A percentile compares a stretch with the other conserved stretches of the same genome.
phyloP scores from a whole-genome alignment of 225 moss, liverwort and hornwort species.

The Ulota crispa region DNA sequence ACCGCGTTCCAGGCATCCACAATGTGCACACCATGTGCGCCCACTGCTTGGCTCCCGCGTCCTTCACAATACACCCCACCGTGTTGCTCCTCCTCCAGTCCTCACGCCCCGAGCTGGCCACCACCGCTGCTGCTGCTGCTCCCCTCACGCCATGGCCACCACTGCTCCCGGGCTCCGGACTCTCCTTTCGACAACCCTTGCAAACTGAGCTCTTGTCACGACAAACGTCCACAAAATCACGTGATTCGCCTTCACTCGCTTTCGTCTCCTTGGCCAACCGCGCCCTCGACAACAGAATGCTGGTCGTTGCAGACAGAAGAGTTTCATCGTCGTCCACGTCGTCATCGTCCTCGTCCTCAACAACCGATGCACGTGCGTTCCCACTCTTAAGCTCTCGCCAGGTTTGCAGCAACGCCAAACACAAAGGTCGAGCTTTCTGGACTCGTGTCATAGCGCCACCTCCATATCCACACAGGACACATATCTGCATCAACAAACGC shows the following conservation, averaged over 20 bases:
- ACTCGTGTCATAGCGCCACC: constrained; percentile 96
- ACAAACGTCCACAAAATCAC: constrained; percentile 29
- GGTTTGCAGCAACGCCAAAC: constrained; percentile 58
- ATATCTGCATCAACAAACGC: constrained; percentile 47
- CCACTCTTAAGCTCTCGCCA: constrained; percentile 60
- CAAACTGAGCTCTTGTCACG: constrained; percentile 24
- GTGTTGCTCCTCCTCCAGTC: constrained; percentile 64
- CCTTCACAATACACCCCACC: constrained; percentile 51
- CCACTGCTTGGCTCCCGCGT: constrained; percentile 74
- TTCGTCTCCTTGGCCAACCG: constrained; percentile 1
- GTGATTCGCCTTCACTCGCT: constrained; percentile 16
- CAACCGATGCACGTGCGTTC: constrained; percentile 14
- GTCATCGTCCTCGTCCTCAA: constrained; percentile 19
- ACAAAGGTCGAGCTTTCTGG: constrained; percentile 77
- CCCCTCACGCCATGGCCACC: constrained; percentile 10
- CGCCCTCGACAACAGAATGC: constrained; percentile 12
- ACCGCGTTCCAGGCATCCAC: constrained; percentile 99
- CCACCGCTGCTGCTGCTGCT: background rate
- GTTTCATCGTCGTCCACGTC: constrained; percentile 30
- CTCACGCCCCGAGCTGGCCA: constrained; percentile 7
- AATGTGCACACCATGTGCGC: constrained; percentile 98
- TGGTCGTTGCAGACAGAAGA: constrained; percentile 32
- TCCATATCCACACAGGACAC: constrained; percentile 92
- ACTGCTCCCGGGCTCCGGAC: constrained; percentile 21
- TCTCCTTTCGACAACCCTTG: constrained; percentile 38